Evolutionary conservation across 192 early-diverging fungal genomes (phyloP), one percentile per base, ranked within the genome.

Genomic region (Coemansia sp.): DNA sequence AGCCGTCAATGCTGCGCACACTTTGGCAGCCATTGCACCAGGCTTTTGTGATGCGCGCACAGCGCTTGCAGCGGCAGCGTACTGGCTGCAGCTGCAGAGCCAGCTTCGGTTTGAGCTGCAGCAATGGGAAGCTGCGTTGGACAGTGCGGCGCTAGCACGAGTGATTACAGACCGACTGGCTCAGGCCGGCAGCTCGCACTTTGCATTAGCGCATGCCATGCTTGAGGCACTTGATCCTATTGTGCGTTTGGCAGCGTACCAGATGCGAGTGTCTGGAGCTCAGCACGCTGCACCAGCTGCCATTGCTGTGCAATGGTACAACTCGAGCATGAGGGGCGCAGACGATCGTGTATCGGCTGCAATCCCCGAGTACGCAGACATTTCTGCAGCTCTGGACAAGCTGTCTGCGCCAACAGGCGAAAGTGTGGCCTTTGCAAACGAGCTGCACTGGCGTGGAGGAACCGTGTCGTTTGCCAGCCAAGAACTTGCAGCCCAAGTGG

Each of bases 221-320:
- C 19, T 56, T 8, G 77, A 70, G 58, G 37, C 60, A 15, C 62
- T 71, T 11, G 77, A 80, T 60, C 73, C 72, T 15, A 64, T 80
- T 35, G 64, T 80, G 24, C 65, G 73, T 8, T 65, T 80, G 2
- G 55, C 77, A n/a, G 77, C 77, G 12, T 75, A 80, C 61, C 77
- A 64, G 59, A 60, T 43, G 11, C 73, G 77, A 35, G 51, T 80
- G 51, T 8, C 41, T 24, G 69, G 65, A 21, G 77, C 72, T 27
- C 72, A 72, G 59, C 68, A 75, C 39, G 29, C 57, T 4, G 61
- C 23, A 65, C 64, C 69, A 11, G 54, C 60, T 8, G 73, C 59
- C 17, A n/a, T 80, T n/a, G 57, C 77, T 3, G 37, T 47, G 57
- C 65, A 67, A 59, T 32, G 32, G 32, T 32, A 32, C 32, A 6